A percentile compares a stretch with the other conserved stretches of the same genome.
phyloP scores from a whole-genome alignment of 2,329 filamentous ascomycete genomes.

The Ustilaginoidea virens region DNA sequence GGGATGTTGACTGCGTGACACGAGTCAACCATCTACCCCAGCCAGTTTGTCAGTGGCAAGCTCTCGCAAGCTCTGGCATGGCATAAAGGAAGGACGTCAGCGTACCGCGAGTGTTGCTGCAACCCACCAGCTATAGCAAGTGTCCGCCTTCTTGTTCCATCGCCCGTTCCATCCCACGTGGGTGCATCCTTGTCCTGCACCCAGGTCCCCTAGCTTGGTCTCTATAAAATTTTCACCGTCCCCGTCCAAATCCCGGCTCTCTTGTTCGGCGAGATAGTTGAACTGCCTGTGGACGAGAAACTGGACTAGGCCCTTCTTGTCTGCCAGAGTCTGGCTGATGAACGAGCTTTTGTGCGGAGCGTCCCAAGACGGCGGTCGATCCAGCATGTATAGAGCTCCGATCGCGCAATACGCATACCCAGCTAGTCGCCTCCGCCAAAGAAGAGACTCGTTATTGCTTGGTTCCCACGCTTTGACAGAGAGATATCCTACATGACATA shows the following conservation, averaged over 20 bases:
- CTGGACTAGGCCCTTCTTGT: slow-evolving; percentile 18
- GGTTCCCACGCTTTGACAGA: too few relatives aligned
- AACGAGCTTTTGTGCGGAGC: slow-evolving; percentile 8
- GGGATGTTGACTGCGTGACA: slow-evolving; percentile 39
- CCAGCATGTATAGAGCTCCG: slow-evolving; percentile 61
- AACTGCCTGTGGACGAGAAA: slow-evolving; percentile 55
- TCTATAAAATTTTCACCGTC: slow-evolving; percentile 24
- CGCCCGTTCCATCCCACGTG: slow-evolving; percentile 77
- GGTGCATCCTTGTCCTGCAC: slow-evolving; percentile 16
- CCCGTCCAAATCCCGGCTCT: slow-evolving; percentile 29
- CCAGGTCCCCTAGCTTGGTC: slow-evolving; percentile 18
- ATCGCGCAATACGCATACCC: slow-evolving; percentile 88
- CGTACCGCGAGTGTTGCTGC: slow-evolving; percentile 41
- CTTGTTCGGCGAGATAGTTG: slow-evolving; percentile 32
- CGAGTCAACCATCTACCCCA: slow-evolving; percentile 37
- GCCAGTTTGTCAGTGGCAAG: neutral
- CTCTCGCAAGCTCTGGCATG: too few relatives aligned
- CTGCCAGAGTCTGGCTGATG: slow-evolving; percentile 19
- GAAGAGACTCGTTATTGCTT: too few relatives aligned
- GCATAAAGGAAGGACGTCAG: too few relatives aligned
- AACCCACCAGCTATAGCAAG: slow-evolving; percentile 94
- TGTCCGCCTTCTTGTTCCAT: slow-evolving; percentile 82
- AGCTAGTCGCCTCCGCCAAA: too few relatives aligned
- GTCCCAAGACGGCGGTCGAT: slow-evolving; percentile 32
- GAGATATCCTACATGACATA: too few relatives aligned